Base-by-base conservation (phyloP, 164 flowering plant genomes). In the Nymphaea thermarum region DNA sequence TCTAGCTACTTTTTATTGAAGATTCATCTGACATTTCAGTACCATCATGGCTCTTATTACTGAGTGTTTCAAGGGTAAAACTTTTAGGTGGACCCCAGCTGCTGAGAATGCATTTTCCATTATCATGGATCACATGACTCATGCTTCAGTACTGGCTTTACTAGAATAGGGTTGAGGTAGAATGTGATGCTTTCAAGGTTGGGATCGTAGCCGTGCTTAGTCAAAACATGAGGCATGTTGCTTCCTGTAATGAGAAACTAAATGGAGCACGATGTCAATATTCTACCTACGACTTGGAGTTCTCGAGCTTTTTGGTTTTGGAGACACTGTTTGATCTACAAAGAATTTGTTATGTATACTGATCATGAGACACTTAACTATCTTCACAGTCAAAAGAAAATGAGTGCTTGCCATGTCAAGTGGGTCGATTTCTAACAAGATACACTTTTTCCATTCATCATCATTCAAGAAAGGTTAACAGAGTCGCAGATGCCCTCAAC, bases 1-100 rank as follows among this genome's bases (percentile, higher is more conserved):
- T 5, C 17, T 60, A 10, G 63, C 70, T 6, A 41, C 70, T 59
- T 60, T 67, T 15, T 60, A 67, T 3, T 7, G 3, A 4, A 4
- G 36, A 14, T 67, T 67, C 70, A n/a, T 60, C 15, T 14, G 16
- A n/a, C 59, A 60, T 60, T 67, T 67, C 45, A 67, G 64, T 43
- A 67, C 64, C 7, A 57, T 60, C 18, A 16, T 67, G 11, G 47
- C 62, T 3, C 69, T 4, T 25, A 25, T 16, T 25, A 43, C 17
- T 6, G 18, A 59, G 16, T 59, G 63, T 43, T 4, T 67, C 17
- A 67, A 60, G 57, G 11, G n/a, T 8, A 16, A 36, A 43, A 17
- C 6, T 4, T 67, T 59, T n/a, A 6, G 4, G 11, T 67, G 47
- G 70, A 43, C 47, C 14, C 12, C 43, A 42, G 63, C 4, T 16